Evolutionary conservation across 2,329 filamentous ascomycete species (phyloP).

Genomic region (Fusarium oligoseptatum): DNA sequence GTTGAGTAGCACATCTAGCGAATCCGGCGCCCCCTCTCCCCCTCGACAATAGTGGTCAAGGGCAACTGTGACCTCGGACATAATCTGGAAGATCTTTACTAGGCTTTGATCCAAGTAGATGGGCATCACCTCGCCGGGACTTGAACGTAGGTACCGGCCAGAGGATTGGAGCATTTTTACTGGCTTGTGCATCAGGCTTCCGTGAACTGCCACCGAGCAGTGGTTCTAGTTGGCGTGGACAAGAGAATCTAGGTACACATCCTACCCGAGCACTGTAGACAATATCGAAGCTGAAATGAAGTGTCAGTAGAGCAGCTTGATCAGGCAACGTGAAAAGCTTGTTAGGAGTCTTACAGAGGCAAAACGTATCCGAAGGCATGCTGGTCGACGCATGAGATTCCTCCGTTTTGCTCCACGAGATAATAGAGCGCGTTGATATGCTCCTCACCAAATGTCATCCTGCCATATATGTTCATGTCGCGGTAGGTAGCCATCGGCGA

Average conservation of each 20-base stretch:
- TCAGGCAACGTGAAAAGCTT: neutral
- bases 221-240: neutral
- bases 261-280: neutral
- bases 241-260: neutral
- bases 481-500: neutral
- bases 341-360: neutral
- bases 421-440: neutral
- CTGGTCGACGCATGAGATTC: neutral
- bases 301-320: neutral
- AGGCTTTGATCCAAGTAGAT: neutral
- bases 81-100: neutral
- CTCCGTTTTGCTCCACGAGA: neutral
- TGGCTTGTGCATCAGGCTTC: neutral
- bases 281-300: neutral
- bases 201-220: neutral
- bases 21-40: neutral
- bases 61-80: neutral
- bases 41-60: neutral
- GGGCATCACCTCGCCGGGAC: neutral
- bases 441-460: neutral
- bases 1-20: neutral
- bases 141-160: neutral
- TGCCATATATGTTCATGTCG: neutral
- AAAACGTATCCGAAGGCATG: conserved; percentile 2
- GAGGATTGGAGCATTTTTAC: neutral